A percentile compares a stretch with the other conserved stretches of the same genome.
Evolutionary conservation across 352 stramenopile genomes (phyloP).

Genomic region (Phytopythium mirpurense): DNA sequence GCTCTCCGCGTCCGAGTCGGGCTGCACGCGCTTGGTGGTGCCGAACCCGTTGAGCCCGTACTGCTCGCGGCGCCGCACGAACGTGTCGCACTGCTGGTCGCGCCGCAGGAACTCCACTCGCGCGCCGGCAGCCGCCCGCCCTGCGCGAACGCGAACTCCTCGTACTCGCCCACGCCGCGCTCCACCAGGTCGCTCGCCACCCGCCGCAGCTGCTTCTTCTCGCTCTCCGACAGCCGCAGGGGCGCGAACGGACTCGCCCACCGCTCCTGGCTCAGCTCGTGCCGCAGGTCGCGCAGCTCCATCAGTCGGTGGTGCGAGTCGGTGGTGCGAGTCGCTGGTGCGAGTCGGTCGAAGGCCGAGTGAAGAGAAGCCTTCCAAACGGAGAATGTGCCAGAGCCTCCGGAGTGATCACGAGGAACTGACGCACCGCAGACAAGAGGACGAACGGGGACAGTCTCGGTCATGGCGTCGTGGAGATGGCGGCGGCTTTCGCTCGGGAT

Average conservation of each 20-base stretch:
- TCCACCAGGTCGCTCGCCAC: slow-evolving; percentile 33
- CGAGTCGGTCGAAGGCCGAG: neutral
- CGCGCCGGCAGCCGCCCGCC: slow-evolving; percentile 20
- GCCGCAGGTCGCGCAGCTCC: slow-evolving; percentile 6
- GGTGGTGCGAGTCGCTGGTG: neutral
- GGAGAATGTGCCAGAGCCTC: neutral
- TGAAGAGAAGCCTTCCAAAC: neutral
- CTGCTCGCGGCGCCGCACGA: slow-evolving; percentile 5
- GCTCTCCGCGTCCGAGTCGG: slow-evolving; percentile 14
- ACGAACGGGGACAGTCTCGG: too few species aligned
- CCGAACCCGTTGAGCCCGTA: slow-evolving; percentile 7
- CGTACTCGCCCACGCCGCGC: slow-evolving; percentile 34
- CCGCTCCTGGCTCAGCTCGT: slow-evolving; percentile 7
- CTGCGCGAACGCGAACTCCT: slow-evolving; percentile 10
- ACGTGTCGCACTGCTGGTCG: slow-evolving; percentile 34
- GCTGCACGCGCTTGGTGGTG: slow-evolving; percentile 6
- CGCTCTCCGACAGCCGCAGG: slow-evolving; percentile 37
- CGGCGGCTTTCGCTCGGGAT: too few species aligned
- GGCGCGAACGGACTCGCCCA: slow-evolving; percentile 7
- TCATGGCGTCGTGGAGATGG: too few species aligned
- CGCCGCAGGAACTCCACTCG: slow-evolving; percentile 63
- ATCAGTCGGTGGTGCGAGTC: neutral
- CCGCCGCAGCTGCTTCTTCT: slow-evolving; percentile 35
- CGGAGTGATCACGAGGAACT: neutral
- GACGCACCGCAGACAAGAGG: too few species aligned